Conservation (phyloP, 176 grass and related monocot species). For the Bonia amplexicaulis region DNA sequence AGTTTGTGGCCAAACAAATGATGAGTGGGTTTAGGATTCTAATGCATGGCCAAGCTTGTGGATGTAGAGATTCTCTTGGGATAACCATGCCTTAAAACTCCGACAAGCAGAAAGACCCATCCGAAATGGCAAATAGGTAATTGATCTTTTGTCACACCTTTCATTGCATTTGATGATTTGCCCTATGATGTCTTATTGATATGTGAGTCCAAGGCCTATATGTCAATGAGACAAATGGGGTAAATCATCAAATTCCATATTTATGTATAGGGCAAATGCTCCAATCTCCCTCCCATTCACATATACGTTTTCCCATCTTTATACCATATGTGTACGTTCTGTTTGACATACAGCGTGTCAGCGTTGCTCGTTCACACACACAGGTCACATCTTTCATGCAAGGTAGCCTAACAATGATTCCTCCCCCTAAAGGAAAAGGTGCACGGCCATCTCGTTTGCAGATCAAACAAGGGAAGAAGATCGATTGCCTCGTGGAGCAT, state of each 20-base stretch:
- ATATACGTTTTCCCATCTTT: not conserved
- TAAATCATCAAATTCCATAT: no score
- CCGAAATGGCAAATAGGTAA: conserved; percentile 6
- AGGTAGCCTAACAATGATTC: conserved; percentile 41
- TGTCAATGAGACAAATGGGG: no score
- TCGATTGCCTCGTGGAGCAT: conserved; percentile 1
- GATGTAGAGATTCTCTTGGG: conserved; percentile 36
- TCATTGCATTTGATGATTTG: no score
- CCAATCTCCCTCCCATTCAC: no score
- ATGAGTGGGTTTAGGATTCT: conserved; percentile 22
- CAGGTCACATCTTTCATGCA: conserved; percentile 46
- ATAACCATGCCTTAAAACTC: conserved; percentile 23
- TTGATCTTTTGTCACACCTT: no score
- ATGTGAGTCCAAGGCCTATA: no score
- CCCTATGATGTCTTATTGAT: no score
- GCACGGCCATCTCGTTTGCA: not conserved
- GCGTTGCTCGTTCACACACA: conserved; percentile 4
- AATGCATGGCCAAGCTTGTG: conserved; percentile 42
- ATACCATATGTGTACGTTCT: conserved; percentile 1
- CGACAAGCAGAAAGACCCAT: conserved; percentile 19
- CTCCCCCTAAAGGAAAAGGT: conserved; percentile 13
- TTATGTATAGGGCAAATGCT: no score
- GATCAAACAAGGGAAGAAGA: conserved; percentile 7
- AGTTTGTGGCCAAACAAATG: conserved; percentile 4
- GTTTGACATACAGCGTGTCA: not conserved